Base-by-base conservation (phyloP, 2,329 filamentous ascomycete genomes). In the Xylaria sp. region DNA sequence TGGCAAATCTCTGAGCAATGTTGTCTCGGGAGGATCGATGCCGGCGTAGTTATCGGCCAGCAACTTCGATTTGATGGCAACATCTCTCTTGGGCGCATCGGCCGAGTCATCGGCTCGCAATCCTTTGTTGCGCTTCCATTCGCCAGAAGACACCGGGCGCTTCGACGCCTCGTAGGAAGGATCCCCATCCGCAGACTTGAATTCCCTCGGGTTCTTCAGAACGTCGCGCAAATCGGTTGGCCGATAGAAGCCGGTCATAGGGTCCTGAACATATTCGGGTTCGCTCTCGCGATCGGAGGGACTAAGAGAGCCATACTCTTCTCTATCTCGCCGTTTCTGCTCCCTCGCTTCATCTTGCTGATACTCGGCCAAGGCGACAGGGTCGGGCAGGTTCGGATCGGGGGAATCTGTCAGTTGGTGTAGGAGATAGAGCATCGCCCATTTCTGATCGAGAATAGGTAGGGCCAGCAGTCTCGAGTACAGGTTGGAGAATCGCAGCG, bases 381-480 rank as follows among this genome's bases (percentile, higher is more conserved):
- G 69, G 58, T 73, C 71, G 34, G 79, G 81, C 57, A 83, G 79
- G 66, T 74, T 77, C 1, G 82, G 81, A 61, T 84, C 79, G 39
- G 82, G 80, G 2, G 83, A 85, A 70, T 92, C 89, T 62, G 90
- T 86, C 52, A 97, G 83, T 68, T 91, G 87, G 72, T 94, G 89
- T 48, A 99, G 83, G 48, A 99, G 85, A 72, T 95, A 95, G 18
- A 99, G 80, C 65, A 99, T 97, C 2, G 90, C 91, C 92, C 92
- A 97, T 82, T 99, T 99, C 74, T 96, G 90, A 69, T 90, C 89
- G 50, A 99, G 81, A 4, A 97, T 92, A 0, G 92, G 92, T 65
- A 97, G 86, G n/a, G 91, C 90, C 30, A 97, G 80, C 16, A 99
- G 83, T 59, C 91, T 84, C 39, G 91, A 91, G 75, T 97, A 96